phyloP scores from a whole-genome alignment of 805 yeast genomes.

The Blastobotrys americana region DNA sequence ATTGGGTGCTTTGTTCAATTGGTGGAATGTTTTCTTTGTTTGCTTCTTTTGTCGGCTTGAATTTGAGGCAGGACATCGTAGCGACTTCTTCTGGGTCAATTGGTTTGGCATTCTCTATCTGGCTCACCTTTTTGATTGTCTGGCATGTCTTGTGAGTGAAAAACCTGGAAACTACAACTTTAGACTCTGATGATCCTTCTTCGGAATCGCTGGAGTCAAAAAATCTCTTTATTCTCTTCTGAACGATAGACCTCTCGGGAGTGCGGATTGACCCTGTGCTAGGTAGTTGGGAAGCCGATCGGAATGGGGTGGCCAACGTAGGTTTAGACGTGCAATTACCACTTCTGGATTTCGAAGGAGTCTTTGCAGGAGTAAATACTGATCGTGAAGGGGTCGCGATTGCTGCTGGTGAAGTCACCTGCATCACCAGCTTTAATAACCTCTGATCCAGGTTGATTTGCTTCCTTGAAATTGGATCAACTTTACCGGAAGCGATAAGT shows the following conservation, averaged over 20 bases:
- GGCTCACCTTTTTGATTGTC: too few relatives aligned
- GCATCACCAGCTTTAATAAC: not conserved
- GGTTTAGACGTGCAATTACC: too few relatives aligned
- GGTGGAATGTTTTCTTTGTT: not conserved
- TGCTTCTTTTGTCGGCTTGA: too few relatives aligned
- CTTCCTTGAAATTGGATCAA: constrained; percentile 56
- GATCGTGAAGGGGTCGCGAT: not conserved
- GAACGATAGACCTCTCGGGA: not conserved
- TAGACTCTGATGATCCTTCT: too few relatives aligned
- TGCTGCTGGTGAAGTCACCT: not conserved
- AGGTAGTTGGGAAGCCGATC: not conserved
- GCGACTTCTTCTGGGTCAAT: too few relatives aligned
- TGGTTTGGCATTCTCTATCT: too few relatives aligned
- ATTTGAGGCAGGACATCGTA: too few relatives aligned
- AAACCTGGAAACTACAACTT: too few relatives aligned
- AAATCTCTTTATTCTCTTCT: not conserved
- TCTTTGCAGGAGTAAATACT: not conserved
- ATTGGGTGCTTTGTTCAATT: too few relatives aligned
- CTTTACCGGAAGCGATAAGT: constrained; percentile 53
- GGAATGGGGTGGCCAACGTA: not conserved
- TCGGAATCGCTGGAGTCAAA: not conserved
- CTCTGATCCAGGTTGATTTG: constrained; percentile 25
- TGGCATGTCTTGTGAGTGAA: too few relatives aligned
- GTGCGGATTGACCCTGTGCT: not conserved
- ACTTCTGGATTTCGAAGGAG: too few relatives aligned